Conservation (phyloP, 1,284 basidiomycete species). For the Meripilus lineatus region DNA sequence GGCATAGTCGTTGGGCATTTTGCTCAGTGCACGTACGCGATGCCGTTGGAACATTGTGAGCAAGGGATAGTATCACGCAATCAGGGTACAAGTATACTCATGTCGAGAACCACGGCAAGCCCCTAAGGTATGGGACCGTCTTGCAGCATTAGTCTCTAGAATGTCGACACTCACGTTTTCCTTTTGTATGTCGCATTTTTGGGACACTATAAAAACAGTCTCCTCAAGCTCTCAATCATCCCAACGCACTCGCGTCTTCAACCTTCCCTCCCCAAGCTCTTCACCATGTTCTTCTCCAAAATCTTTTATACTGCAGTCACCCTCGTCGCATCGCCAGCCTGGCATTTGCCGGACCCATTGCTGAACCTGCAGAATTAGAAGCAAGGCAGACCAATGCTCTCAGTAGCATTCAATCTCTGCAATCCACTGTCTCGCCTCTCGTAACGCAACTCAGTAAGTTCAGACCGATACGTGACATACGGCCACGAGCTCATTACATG, state of each 20-base stretch:
- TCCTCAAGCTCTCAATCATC: too few relatives aligned
- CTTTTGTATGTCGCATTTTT: too few relatives aligned
- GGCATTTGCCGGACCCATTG: slow-evolving; percentile 1
- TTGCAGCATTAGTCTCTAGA: too few relatives aligned
- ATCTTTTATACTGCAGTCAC: neutral
- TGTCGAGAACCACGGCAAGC: too few relatives aligned
- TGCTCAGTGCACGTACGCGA: too few relatives aligned
- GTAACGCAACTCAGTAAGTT: slow-evolving; percentile 6
- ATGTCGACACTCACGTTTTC: too few relatives aligned
- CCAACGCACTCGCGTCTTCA: neutral
- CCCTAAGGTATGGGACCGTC: too few relatives aligned
- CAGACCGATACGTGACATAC: neutral
- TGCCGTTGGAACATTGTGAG: too few relatives aligned
- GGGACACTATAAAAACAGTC: too few relatives aligned
- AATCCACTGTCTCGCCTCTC: slow-evolving; percentile 3
- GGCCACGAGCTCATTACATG: neutral
- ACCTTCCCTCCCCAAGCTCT: neutral
- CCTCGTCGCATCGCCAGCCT: neutral
- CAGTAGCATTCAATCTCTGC: slow-evolving; percentile 1
- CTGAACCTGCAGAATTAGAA: neutral
- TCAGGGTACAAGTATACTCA: too few relatives aligned
- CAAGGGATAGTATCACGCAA: too few relatives aligned
- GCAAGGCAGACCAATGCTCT: neutral
- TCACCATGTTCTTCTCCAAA: slow-evolving; percentile 8
- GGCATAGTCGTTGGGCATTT: too few relatives aligned